A percentile compares a stretch with the other conserved stretches of the same genome.
Conservation (phyloP, 2,329 filamentous ascomycete genomes). For the Aspergillus felis region DNA sequence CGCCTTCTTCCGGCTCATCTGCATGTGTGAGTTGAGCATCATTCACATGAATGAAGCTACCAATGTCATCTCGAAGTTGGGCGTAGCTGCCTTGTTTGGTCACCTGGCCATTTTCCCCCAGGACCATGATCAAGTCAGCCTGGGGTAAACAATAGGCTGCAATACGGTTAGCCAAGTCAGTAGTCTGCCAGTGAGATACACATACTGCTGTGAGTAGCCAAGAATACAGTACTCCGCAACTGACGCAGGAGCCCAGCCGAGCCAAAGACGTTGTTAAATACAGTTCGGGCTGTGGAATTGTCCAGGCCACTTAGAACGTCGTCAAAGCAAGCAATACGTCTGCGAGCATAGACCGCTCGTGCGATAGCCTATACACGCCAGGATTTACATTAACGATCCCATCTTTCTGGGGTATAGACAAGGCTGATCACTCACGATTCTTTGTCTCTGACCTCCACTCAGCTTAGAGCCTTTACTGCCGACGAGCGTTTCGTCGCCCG, state of each 20-base stretch:
- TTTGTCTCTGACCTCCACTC: slow-evolving; percentile 46
- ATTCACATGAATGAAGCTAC: background rate
- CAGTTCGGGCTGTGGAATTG: slow-evolving; percentile 33
- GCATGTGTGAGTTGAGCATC: background rate
- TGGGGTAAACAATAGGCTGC: slow-evolving; percentile 30
- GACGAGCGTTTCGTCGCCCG: slow-evolving; percentile 32
- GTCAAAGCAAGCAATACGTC: slow-evolving; percentile 41
- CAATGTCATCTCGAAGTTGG: slow-evolving; percentile 10
- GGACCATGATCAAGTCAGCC: slow-evolving; percentile 41
- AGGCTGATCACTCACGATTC: slow-evolving; percentile 23
- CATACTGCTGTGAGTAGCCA: slow-evolving; percentile 39
- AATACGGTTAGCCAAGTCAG: no score
- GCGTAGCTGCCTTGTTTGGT: slow-evolving; percentile 35
- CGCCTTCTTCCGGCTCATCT: background rate
- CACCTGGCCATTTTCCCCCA: slow-evolving; percentile 27
- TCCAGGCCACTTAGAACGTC: slow-evolving; percentile 42
- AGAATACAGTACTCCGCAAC: slow-evolving; percentile 38
- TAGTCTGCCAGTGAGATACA: no score
- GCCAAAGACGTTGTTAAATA: slow-evolving; percentile 40
- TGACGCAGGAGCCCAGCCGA: slow-evolving; percentile 40
- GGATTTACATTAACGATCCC: no score
- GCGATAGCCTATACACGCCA: slow-evolving; percentile 30
- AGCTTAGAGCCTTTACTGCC: slow-evolving; percentile 43
- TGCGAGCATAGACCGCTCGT: slow-evolving; percentile 40
- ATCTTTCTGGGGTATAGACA: no score